Base-by-base conservation (phyloP, 768 basidiomycete species). In the Kwoniella europaea region DNA sequence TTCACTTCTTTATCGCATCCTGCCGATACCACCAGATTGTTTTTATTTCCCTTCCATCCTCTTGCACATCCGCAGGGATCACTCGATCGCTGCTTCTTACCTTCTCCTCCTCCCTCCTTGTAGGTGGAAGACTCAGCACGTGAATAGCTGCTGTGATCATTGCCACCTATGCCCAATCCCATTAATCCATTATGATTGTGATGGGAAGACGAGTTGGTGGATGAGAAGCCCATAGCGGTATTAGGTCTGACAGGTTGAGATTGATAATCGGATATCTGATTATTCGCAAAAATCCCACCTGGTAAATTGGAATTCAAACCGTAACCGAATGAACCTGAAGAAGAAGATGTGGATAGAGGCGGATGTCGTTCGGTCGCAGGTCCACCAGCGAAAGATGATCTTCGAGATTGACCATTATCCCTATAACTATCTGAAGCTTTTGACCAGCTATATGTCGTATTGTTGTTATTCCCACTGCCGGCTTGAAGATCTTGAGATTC, bases 1-100 rank as follows among this genome's bases (percentile, higher is more conserved):
- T 91, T 86, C n/a, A 99, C 85, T 56, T 89, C 88, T 75, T 94
- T 91, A 79, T 99, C 96, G 77, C 96, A 97, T 4, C 94, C 95
- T 1, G 92, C 95, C 70, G 91, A 94, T 24, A 98, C 91, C 20
- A 96, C 89, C 5, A 97, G 85, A 7, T 92, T 86, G 60, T 89
- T 88, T 1, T 89, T 88, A 79, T 95, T 92, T 0, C 95, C 94
- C 41, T 54, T 54, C 92, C 93, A 98, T 0, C 96, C 96, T 63
- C 89, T 87, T 0, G 91, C 90, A 2, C 91, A 88, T 63, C 89
- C 88, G 71, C 90, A 89, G 16, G 81, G 78, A 65, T 84, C 82
- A 42, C 87, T 89, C 46, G 85, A 86, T 66, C 86, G 46, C 20
- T 18, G 43, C 13, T 63, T 46, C 24, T 13, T 24, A 7, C 62